Evolutionary conservation across 306 rosid species (phyloP).

Genomic region (Prosopis cineraria): DNA sequence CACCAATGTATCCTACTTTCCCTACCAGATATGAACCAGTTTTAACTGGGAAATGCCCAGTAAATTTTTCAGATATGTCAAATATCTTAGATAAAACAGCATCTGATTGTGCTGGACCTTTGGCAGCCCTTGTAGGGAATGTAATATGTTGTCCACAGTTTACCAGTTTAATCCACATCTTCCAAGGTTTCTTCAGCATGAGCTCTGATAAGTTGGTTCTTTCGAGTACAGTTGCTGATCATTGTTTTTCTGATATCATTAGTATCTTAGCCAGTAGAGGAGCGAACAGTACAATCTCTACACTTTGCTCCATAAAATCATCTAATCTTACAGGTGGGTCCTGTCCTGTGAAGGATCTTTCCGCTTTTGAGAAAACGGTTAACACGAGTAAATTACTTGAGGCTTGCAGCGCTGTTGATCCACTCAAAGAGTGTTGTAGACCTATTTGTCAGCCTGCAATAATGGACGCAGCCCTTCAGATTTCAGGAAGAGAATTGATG

Average conservation of each 20-base stretch:
- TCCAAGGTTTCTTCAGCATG: constrained; percentile 76
- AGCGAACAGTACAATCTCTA: constrained; percentile 69
- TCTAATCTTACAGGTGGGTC: constrained; percentile 87
- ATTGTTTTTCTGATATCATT: constrained; percentile 84
- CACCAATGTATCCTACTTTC: constrained; percentile 92
- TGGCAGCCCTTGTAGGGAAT: constrained; percentile 81
- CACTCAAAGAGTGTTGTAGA: constrained; percentile 96
- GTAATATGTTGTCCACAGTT: constrained; percentile 97
- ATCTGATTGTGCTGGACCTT: constrained; percentile 83
- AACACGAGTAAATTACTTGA: constrained; percentile 82
- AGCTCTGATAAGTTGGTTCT: constrained; percentile 69
- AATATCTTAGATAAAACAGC: constrained; percentile 78
- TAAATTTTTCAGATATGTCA: constrained; percentile 78
- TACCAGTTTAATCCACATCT: constrained; percentile 80
- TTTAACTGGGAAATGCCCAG: constrained; percentile 89
- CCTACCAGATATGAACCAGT: constrained; percentile 82
- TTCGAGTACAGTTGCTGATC: constrained; percentile 58
- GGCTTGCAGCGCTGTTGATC: constrained; percentile 90
- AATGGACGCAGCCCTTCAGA: constrained; percentile 87
- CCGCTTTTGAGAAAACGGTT: constrained; percentile 71
- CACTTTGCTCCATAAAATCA: constrained; percentile 77
- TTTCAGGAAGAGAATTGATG: constrained; percentile 67
- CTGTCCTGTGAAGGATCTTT: constrained; percentile 84
- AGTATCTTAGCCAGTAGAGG: constrained; percentile 84
- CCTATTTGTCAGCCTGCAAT: constrained; percentile 92